These are phyloP conservation scores for Leucosporidium yakuticum DNA, from an alignment of 768 basidiomycete genomes.

Conservation along the genomic window DNA sequence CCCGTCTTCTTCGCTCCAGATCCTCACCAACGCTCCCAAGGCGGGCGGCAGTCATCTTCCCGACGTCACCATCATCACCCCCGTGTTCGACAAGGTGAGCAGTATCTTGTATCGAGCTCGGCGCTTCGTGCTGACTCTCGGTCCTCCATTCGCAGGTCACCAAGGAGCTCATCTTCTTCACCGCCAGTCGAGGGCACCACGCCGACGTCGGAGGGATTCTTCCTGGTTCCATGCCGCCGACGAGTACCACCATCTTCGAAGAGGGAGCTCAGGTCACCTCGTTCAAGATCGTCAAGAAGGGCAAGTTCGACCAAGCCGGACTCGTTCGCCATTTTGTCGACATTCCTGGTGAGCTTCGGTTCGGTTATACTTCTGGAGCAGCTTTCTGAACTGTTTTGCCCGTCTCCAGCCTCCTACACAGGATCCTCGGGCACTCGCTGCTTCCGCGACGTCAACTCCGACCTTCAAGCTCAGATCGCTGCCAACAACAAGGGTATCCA, in stretches of 20 bases:
- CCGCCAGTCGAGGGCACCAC: conserved; percentile 84
- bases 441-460: conserved; percentile 81
- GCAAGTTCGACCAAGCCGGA: conserved; percentile 69
- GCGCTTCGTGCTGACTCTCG: too few species aligned
- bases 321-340: conserved; percentile 74
- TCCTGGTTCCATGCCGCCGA: conserved; percentile 82
- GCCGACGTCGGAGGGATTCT: conserved; percentile 90
- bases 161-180: conserved; percentile 45
- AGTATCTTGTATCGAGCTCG: too few species aligned
- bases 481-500: conserved; percentile 71
- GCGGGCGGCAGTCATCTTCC: too few species aligned
- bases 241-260: conserved; percentile 81
- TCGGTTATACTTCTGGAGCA: too few species aligned
- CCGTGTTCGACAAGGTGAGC: conserved; percentile 59
- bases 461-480: conserved; percentile 88
- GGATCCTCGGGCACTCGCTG: conserved; percentile 69
- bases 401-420: conserved; percentile 49
- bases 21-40: too few species aligned
- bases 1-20: too few species aligned
- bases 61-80: conserved; percentile 90
- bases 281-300: conserved; percentile 81
- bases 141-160: conserved; percentile 48
- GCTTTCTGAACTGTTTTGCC: conserved; percentile 43
- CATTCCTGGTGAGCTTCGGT: conserved; percentile 48
- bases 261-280: conserved; percentile 90